Base-by-base conservation (phyloP, 805 yeast genomes). In the Yamadazyma insecticola region DNA sequence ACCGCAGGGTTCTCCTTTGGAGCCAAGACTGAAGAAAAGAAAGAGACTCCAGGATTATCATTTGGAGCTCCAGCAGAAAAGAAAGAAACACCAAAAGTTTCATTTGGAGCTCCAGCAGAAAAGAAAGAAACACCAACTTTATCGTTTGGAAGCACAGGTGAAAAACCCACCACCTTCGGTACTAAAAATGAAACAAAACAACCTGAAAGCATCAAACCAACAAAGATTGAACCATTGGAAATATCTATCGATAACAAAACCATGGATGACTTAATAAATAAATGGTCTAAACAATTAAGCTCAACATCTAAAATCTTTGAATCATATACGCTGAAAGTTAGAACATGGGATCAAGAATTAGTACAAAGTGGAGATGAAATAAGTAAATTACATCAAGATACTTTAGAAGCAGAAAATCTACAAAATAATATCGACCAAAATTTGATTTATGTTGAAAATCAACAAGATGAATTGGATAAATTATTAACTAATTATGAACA, bases 211-310 rank as follows among this genome's bases (percentile, higher is more conserved):
- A 16, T 67, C 14, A 67, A 69, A 32, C 60, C 78, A 2, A 77
- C 81, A 32, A 66, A 72, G 22, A 70, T 78, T 17, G 76, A 74
- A 38, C 80, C 87, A 4, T 70, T 78, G 35, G 82, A 83, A 19
- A 72, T 87, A 3, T 76, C 95, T 4, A 71, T 92, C 22, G 88
- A 85, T 47, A 92, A 92, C 59, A 87, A 87, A 55, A 87, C 96
- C 1, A 65, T 92, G 50, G 97, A 92, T 49, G 97, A 92, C 53
- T 70, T 92, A 43, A 83, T 92, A 25, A 75, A 88, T 10, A 88
- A 83, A 57, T 92, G 98, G 98, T 83, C 97, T 0, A 76, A 78
- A 34, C 95, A 92, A 44, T 60, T 92, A 37, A 68, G 90, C 2
- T 70, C 74, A 10, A 77, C 92, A 1, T 74, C 90, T 2, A 69